Evolutionary conservation across 164 flowering plant genomes (phyloP).

Genomic region (Hamamelis virginiana): DNA sequence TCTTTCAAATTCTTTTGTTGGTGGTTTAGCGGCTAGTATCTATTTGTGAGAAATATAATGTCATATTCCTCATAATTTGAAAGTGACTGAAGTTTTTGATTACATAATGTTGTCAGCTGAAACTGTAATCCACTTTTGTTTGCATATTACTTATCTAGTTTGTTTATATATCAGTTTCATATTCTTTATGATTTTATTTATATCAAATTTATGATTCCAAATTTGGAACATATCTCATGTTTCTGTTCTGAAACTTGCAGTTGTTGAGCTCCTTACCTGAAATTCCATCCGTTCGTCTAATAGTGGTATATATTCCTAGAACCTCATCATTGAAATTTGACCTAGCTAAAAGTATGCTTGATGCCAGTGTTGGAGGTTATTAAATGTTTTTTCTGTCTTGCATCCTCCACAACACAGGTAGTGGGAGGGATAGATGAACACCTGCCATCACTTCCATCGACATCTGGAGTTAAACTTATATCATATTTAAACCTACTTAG

Average conservation of each 20-base stretch:
- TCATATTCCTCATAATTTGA: too few relatives aligned
- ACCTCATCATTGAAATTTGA: slow-evolving; percentile 7
- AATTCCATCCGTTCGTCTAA: slow-evolving; percentile 61
- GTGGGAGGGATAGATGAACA: slow-evolving; percentile 72
- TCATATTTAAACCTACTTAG: slow-evolving; percentile 57
- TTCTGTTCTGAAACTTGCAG: slow-evolving; percentile 33
- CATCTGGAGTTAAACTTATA: slow-evolving; percentile 53
- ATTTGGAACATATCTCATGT: not conserved
- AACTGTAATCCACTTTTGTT: too few relatives aligned
- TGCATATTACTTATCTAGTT: not conserved
- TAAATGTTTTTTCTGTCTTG: not conserved
- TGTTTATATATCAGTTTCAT: not conserved
- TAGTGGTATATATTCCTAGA: slow-evolving; percentile 52
- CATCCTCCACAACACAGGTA: slow-evolving; percentile 35
- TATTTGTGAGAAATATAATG: too few relatives aligned
- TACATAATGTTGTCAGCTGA: too few relatives aligned
- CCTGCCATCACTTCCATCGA: slow-evolving; percentile 59
- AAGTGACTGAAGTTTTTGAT: too few relatives aligned
- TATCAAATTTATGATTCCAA: not conserved
- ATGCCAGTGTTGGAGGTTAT: not conserved
- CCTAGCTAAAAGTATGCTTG: not conserved
- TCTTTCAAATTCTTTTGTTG: too few relatives aligned
- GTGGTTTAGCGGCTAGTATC: too few relatives aligned
- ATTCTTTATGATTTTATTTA: too few relatives aligned
- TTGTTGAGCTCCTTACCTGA: slow-evolving; percentile 67